phyloP scores from a whole-genome alignment of 2,329 filamentous ascomycete genomes.

The Nigrospora oryzae region DNA sequence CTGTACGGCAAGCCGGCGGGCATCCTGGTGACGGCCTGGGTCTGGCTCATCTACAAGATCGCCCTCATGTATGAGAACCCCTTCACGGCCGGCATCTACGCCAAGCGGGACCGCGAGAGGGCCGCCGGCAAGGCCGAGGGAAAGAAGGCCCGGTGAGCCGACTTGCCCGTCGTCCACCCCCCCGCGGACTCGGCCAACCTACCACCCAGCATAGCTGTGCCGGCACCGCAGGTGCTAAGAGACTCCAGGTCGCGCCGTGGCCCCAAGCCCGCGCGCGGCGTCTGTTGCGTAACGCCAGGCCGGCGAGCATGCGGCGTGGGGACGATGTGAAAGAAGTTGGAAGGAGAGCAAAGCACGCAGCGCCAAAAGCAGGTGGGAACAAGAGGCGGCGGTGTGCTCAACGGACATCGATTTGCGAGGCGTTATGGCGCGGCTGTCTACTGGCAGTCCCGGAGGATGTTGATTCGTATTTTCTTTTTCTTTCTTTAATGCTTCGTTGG shows the following conservation, averaged over 20 bases:
- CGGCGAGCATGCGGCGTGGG: too few relatives aligned
- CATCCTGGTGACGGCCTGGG: slow-evolving; percentile 64
- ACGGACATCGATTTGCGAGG: slow-evolving; percentile 5
- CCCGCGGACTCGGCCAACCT: not conserved
- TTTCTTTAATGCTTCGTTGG: too few relatives aligned
- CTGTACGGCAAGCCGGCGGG: slow-evolving; percentile 84
- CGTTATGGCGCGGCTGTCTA: not conserved
- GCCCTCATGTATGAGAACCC: slow-evolving; percentile 86
- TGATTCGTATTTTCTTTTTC: too few relatives aligned
- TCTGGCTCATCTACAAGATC: slow-evolving; percentile 69
- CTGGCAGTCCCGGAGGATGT: not conserved
- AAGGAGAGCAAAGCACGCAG: too few relatives aligned
- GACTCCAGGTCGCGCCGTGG: too few relatives aligned
- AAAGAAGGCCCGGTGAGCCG: slow-evolving; percentile 43
- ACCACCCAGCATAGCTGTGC: not conserved
- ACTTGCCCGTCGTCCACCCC: not conserved
- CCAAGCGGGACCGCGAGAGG: slow-evolving; percentile 63
- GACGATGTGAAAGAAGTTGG: too few relatives aligned
- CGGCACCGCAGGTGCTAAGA: too few relatives aligned
- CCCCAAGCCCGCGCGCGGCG: too few relatives aligned
- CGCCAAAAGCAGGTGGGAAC: too few relatives aligned
- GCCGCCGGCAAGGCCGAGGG: slow-evolving; percentile 28
- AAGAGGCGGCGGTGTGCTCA: slow-evolving; percentile 4
- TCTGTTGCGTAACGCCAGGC: too few relatives aligned
- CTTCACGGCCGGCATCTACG: slow-evolving; percentile 89